Percentiles rank a stretch among this genome's conserved stretches.
Conservation (phyloP, 768 basidiomycete species). For the Exidia glandulosa region DNA sequence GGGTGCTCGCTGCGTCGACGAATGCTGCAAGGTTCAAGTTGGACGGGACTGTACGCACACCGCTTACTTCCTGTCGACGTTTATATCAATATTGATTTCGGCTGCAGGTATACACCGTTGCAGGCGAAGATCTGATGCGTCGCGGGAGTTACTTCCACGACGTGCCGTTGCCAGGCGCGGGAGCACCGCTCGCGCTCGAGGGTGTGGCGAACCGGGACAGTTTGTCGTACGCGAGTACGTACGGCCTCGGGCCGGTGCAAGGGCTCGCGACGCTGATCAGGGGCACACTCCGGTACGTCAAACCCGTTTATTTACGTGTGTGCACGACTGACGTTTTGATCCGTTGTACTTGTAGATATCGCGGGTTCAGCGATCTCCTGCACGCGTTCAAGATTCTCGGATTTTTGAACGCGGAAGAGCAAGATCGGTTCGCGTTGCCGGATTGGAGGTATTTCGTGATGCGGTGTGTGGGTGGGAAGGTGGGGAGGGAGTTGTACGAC, state of each 20-base stretch:
- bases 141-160: conserved; percentile 39
- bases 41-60: conserved; percentile 40
- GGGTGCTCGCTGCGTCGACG: conserved; percentile 70
- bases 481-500: background rate
- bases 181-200: conserved; percentile 60
- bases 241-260: conserved; percentile 37
- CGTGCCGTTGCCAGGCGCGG: conserved; percentile 55
- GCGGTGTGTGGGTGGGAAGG: background rate
- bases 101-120: conserved; percentile 35
- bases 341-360: conserved; percentile 48
- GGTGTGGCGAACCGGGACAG: conserved; percentile 83
- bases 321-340: conserved; percentile 1
- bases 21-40: conserved; percentile 63
- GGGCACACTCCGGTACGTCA: conserved; percentile 65
- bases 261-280: conserved; percentile 57
- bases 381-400: conserved; percentile 62
- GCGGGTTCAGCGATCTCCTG: conserved; percentile 69
- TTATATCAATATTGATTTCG: background rate
- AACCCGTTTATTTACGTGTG: background rate
- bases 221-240: conserved; percentile 54
- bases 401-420: conserved; percentile 35
- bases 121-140: conserved; percentile 40
- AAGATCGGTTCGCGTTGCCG: background rate
- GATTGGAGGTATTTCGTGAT: background rate
- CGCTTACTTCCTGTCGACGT: conserved; percentile 1